Base-by-base conservation (phyloP, 1,139 yeast genomes). In the Debaryomyces sp. region DNA sequence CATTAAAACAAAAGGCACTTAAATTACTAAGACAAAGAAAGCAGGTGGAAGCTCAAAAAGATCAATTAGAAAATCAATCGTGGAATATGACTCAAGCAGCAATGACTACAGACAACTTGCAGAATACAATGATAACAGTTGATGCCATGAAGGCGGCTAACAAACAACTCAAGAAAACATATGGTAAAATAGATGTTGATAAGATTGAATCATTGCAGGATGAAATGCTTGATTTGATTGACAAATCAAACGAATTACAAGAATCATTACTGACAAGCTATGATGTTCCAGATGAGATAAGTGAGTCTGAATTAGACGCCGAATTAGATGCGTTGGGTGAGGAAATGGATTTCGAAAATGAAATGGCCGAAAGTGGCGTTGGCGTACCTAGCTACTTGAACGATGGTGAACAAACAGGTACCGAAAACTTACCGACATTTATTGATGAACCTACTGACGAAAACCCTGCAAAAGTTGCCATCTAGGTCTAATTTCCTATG, bases 81-180 rank as follows among this genome's bases (percentile, higher is more conserved):
- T 94, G 98, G 97, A 92, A 94, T 59, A 94, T 95, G 89, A 88
- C 95, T 44, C 98, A 91, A 66, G 97, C 98, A 1, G 87, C 91
- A 50, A 88, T 92, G 95, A 94, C 97, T 9, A 92, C 97, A 12
- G 98, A 92, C 55, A 94, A 92, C 63, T 76, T 94, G 58, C 85
- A 91, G 60, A 95, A 95, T 67, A 94, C 97, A 18, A 87, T 94
- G 96, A 88, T 91, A 39, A 94, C 98, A 0, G 87, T 94, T 13
- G 96, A 91, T 67, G 98, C 97, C 27, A 85, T 94, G 91, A 91
- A 91, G 62, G 83, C 87, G 46, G 92, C 97, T 23, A 91, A 90
- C 64, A 89, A 90, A 71, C 96, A 91, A 57, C 80, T 94, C 63
- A 87, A 88, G 70, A 81, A 85, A 62, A 94, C 95, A 46, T 92